Evolutionary conservation across 768 basidiomycete genomes (phyloP).

Genomic region (Termitomyces sp.): DNA sequence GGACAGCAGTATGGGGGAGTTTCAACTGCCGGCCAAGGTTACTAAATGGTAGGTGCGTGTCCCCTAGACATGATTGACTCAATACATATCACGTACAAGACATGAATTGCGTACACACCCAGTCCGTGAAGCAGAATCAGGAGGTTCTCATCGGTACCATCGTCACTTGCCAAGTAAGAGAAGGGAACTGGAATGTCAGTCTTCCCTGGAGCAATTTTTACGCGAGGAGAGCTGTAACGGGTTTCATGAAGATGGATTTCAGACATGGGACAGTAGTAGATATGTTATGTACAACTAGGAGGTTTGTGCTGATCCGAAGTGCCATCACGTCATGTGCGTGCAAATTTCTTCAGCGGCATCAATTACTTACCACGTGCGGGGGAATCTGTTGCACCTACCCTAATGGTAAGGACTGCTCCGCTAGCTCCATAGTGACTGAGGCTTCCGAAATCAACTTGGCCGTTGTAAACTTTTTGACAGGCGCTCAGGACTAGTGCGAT

Average conservation of each 20-base stretch:
- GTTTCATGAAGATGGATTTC: constrained; percentile 31
- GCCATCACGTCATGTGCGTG: too few species aligned
- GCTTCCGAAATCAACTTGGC: too few species aligned
- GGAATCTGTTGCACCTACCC: too few species aligned
- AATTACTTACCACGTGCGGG: too few species aligned
- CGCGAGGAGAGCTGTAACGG: constrained; percentile 22
- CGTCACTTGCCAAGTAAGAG: constrained; percentile 66
- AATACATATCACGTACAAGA: background rate
- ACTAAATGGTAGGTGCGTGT: constrained; percentile 73
- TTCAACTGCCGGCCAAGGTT: constrained; percentile 68
- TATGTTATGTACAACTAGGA: too few species aligned
- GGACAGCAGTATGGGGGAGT: constrained; percentile 85
- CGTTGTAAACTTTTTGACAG: too few species aligned
- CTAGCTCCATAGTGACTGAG: too few species aligned
- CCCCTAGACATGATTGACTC: constrained; percentile 44
- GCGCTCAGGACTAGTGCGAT: too few species aligned
- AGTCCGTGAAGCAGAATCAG: constrained; percentile 83
- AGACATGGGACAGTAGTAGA: constrained; percentile 3
- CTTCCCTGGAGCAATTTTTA: constrained; percentile 45
- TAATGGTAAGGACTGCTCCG: too few species aligned
- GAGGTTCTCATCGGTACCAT: constrained; percentile 84
- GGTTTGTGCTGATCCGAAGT: too few species aligned
- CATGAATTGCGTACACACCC: constrained; percentile 38
- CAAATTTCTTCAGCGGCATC: too few species aligned
- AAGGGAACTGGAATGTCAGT: constrained; percentile 50